Conservation (phyloP, 441 rosid genomes). For the Eutrema salsugineum region DNA sequence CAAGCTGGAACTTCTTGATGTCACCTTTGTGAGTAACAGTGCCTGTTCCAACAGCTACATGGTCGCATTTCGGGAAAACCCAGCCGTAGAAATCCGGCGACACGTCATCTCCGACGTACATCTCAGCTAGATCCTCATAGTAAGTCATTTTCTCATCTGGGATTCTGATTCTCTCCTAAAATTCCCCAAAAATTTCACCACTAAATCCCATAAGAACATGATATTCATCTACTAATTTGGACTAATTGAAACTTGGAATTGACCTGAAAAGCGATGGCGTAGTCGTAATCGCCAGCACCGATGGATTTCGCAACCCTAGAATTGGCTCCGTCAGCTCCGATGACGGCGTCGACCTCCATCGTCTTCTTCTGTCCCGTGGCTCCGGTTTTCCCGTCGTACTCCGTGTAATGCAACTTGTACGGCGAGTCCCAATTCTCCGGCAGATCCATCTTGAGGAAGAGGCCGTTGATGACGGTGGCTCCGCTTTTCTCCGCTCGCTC, state of each 20-base stretch:
- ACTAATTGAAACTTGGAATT: background rate
- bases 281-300: slow-evolving; percentile 84
- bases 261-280: slow-evolving; percentile 94
- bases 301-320: slow-evolving; percentile 90
- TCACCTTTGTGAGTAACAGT: slow-evolving; percentile 92
- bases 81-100: slow-evolving; percentile 94
- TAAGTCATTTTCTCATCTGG: slow-evolving; percentile 86
- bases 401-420: slow-evolving; percentile 75
- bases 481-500: slow-evolving; percentile 73
- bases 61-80: slow-evolving; percentile 97
- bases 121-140: slow-evolving; percentile 84
- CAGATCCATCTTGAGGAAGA: slow-evolving; percentile 77
- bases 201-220: background rate
- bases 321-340: slow-evolving; percentile 95
- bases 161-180: slow-evolving; percentile 81
- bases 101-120: slow-evolving; percentile 94
- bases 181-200: background rate
- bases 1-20: slow-evolving; percentile 85
- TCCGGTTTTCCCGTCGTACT: slow-evolving; percentile 68
- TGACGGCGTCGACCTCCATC: slow-evolving; percentile 89
- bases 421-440: slow-evolving; percentile 47
- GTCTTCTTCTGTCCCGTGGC: slow-evolving; percentile 66
- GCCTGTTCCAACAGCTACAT: slow-evolving; percentile 93
- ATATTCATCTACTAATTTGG: background rate
- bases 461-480: slow-evolving; percentile 70